phyloP scores from a whole-genome alignment of 2,329 filamentous ascomycete species.

The Alternaria gansuensis region DNA sequence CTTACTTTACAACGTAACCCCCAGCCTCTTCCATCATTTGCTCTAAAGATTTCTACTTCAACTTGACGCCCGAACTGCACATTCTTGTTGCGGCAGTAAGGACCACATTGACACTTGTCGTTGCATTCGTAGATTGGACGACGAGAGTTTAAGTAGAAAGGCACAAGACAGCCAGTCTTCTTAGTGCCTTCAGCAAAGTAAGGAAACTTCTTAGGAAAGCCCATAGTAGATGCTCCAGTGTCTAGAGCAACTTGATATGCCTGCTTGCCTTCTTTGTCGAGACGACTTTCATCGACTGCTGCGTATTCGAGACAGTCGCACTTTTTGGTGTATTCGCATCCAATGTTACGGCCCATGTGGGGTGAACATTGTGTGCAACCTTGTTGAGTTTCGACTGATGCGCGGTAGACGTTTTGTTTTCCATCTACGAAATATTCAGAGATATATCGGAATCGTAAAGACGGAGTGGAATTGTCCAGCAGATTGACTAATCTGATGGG shows the following conservation, averaged over 20 bases:
- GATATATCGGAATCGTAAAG: conserved; percentile 74
- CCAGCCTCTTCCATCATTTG: conserved; percentile 74
- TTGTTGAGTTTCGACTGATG: conserved; percentile 68
- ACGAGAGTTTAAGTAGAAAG: conserved; percentile 56
- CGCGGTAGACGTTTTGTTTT: conserved; percentile 65
- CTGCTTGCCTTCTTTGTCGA: conserved; percentile 39
- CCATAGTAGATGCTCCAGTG: conserved; percentile 41
- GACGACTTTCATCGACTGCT: conserved; percentile 55
- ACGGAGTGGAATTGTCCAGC: conserved; percentile 64
- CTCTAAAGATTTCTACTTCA: conserved; percentile 79
- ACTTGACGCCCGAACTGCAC: conserved; percentile 77
- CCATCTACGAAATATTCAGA: conserved; percentile 65
- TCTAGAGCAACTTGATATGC: conserved; percentile 30
- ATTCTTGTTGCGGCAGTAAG: conserved; percentile 74
- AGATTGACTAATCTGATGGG: conserved; percentile 71
- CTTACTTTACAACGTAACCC: conserved; percentile 68
- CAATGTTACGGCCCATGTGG: conserved; percentile 60
- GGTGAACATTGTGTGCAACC: conserved; percentile 72
- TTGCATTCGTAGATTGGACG: conserved; percentile 82
- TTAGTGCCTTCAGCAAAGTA: conserved; percentile 61
- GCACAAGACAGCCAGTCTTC: conserved; percentile 45
- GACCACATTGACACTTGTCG: conserved; percentile 70
- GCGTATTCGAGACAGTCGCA: conserved; percentile 76
- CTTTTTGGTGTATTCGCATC: conserved; percentile 69
- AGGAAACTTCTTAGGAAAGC: conserved; percentile 65